These are phyloP conservation scores for Kalmusia sp. DNA, from an alignment of 2,329 filamentous ascomycete species.

Conservation along the genomic window DNA sequence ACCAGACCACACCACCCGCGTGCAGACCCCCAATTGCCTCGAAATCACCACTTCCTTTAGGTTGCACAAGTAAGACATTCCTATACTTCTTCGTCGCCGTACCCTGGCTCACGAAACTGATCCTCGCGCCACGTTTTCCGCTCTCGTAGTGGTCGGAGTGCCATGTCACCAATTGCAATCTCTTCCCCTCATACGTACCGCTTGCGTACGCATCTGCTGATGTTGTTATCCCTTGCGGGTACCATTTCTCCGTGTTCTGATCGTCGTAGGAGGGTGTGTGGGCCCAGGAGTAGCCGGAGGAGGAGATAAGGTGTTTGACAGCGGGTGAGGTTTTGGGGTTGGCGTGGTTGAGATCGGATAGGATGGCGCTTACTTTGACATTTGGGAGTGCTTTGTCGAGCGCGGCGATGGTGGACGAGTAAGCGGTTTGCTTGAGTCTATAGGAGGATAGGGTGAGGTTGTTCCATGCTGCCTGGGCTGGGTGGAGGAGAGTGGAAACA, in stretches of 20 bases:
- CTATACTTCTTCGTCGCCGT: constrained; percentile 15
- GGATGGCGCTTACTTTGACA: constrained; percentile 14
- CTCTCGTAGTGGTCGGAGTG: constrained; percentile 22
- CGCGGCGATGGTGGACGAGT: constrained; percentile 14
- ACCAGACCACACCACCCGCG: constrained; percentile 19
- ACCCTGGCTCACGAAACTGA: constrained; percentile 17
- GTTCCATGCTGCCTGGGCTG: constrained; percentile 14
- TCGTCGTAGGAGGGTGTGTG: constrained; percentile 15
- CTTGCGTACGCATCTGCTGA: constrained; percentile 18
- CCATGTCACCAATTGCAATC: constrained; percentile 19
- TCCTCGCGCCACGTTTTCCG: constrained; percentile 17
- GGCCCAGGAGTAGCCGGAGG: constrained; percentile 15
- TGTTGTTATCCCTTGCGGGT: constrained; percentile 20
- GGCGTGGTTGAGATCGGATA: constrained; percentile 17
- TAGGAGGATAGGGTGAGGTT: constrained; percentile 17
- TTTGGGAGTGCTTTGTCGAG: constrained; percentile 16
- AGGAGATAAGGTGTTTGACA: constrained; percentile 17
- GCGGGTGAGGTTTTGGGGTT: constrained; percentile 11
- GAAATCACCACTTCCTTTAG: constrained; percentile 17
- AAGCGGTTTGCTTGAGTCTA: constrained; percentile 11
- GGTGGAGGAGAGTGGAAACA: no score
- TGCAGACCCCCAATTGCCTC: constrained; percentile 16
- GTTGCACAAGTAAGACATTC: constrained; percentile 18
- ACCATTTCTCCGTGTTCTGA: constrained; percentile 18
- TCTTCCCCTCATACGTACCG: constrained; percentile 14